Evolutionary conservation across 495 filamentous ascomycete species (phyloP).

Genomic region (Xylaria bambusicola): DNA sequence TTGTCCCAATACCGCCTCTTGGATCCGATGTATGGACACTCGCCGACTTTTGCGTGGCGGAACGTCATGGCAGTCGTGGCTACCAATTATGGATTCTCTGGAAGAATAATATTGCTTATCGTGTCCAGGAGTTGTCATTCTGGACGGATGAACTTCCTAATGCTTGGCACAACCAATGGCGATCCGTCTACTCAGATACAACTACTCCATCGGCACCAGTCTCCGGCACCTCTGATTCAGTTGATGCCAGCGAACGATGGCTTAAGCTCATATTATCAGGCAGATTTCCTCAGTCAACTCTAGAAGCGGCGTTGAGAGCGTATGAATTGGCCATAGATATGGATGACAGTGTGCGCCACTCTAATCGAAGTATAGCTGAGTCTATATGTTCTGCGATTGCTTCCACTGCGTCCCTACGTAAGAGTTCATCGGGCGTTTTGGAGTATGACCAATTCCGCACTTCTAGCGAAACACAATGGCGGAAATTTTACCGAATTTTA

Average conservation of each 20-base stretch:
- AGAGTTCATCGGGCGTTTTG: slow-evolving; percentile 61
- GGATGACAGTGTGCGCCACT: slow-evolving; percentile 41
- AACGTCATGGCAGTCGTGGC: slow-evolving; percentile 42
- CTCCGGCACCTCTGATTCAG: slow-evolving; percentile 60
- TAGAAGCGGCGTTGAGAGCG: slow-evolving; percentile 79
- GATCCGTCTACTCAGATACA: slow-evolving; percentile 66
- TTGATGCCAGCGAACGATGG: slow-evolving; percentile 68
- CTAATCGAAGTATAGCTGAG: slow-evolving; percentile 57
- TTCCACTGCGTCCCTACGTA: slow-evolving; percentile 61
- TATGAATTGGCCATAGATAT: slow-evolving; percentile 63
- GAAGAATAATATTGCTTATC: slow-evolving; percentile 79
- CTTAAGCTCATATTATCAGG: slow-evolving; percentile 75
- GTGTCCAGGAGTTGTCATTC: slow-evolving; percentile 60
- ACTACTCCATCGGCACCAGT: slow-evolving; percentile 55
- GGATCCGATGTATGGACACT: slow-evolving; percentile 84
- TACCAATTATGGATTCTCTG: slow-evolving; percentile 81
- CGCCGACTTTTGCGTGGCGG: slow-evolving; percentile 72
- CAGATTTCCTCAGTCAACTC: slow-evolving; percentile 68
- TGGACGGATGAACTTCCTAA: slow-evolving; percentile 37
- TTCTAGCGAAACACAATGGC: slow-evolving; percentile 82
- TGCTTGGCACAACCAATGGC: slow-evolving; percentile 74
- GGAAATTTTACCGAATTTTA: slow-evolving; percentile 80
- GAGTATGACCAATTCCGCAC: slow-evolving; percentile 71
- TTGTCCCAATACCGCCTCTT: slow-evolving; percentile 68
- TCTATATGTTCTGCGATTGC: slow-evolving; percentile 72